Conservation (phyloP, 495 filamentous ascomycete genomes). For the Patellaria atrata region DNA sequence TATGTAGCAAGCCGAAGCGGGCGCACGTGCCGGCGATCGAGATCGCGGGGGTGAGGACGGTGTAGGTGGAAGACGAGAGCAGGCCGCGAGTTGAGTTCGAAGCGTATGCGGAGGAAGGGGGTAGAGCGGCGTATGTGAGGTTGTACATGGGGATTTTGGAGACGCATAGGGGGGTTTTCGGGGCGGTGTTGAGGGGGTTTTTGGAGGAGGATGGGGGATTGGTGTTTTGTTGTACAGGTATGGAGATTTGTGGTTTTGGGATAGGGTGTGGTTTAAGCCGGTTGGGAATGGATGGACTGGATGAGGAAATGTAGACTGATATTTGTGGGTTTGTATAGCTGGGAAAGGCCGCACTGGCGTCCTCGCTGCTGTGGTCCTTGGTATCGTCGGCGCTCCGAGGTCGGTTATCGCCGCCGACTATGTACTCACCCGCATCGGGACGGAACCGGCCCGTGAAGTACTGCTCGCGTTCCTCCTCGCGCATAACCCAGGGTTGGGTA, state of each 20-base stretch:
- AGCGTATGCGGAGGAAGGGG: constrained; percentile 7
- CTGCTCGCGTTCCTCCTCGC: constrained; percentile 33
- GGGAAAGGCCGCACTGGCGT: constrained; percentile 55
- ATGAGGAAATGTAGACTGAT: background rate
- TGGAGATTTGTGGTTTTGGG: background rate
- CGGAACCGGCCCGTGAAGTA: constrained; percentile 29
- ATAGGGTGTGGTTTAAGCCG: background rate
- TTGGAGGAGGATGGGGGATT: constrained; percentile 30
- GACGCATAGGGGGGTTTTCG: constrained; percentile 28
- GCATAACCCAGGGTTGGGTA: constrained; percentile 27
- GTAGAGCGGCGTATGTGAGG: constrained; percentile 6
- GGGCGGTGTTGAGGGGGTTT: constrained; percentile 29
- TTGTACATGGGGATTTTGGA: constrained; percentile 25
- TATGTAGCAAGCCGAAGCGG: constrained; percentile 43
- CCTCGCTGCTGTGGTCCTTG: constrained; percentile 42
- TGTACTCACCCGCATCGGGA: constrained; percentile 41
- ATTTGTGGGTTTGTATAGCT: constrained; percentile 14
- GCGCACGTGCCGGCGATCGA: constrained; percentile 23
- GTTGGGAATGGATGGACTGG: no score
- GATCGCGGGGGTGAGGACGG: constrained; percentile 22
- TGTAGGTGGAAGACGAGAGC: constrained; percentile 1
- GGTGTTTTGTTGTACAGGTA: constrained; percentile 42
- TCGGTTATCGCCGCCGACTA: constrained; percentile 48
- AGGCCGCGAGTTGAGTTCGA: constrained; percentile 3
- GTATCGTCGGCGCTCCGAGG: constrained; percentile 41